Evolutionary conservation across 306 rosid species (phyloP), one percentile per base, ranked within the genome.

Genomic region (Notholithocarpus densiflorus): DNA sequence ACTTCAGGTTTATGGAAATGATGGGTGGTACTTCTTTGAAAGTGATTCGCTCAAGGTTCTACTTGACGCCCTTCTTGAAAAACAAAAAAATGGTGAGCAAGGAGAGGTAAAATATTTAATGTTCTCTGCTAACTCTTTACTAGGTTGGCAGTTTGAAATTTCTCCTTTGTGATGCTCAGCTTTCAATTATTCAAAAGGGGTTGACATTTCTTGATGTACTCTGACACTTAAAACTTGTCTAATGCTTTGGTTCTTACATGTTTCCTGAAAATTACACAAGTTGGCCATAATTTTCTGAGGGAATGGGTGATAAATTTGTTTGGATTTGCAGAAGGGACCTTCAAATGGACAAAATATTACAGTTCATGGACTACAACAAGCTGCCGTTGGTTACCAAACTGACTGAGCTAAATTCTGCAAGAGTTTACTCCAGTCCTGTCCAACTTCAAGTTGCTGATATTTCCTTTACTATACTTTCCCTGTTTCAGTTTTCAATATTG

Each of bases 381-480:
- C 88, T 95, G 83, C 97, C 99, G 1, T 86, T 95, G 71, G 89
- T 95, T 81, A 93, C 88, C 23, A 88, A 80, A 80, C 80, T 95
- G 84, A 91, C 98, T 6, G 98, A 93, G 79, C 84, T 69, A 52
- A 93, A 93, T 85, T 87, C 97, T 74, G 72, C 83, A 74, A 88
- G 81, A 79, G 92, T 93, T 79, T 93, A 93, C 84, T 82, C 97
- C 61, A 87, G 93, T 84, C 94, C 98, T 54, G 71, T 91, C 82
- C 88, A 93, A 88, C 93, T 82, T 81, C 97, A 95, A 97, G 98
- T 94, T 72, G 43, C 68, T 80, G 74, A 75, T 82, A 68, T 77
- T 12, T 85, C 23, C 75, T 68, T 45, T 56, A 13, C 18, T 55
- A 8, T 12, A 56, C 55, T 27, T 29, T 43, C 17, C 53, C 53